Evolutionary conservation across 352 stramenopile species (phyloP).

Genomic region (Phytopythium kandeliae): DNA sequence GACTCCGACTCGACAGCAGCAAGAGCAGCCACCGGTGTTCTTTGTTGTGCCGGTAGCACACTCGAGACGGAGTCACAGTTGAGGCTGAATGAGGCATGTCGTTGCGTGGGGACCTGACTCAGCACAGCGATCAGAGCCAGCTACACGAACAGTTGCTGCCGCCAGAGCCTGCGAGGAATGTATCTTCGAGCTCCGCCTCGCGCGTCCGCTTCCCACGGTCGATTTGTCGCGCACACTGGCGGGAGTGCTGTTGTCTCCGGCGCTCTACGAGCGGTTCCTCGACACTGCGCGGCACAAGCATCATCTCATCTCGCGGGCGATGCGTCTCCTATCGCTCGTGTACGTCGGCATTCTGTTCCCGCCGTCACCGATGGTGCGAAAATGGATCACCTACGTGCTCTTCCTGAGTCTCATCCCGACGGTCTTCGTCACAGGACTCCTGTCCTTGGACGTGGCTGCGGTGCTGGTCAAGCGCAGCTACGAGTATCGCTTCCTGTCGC

Average conservation of each 20-base stretch:
- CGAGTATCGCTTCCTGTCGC: conserved; percentile 4
- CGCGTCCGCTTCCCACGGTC: neutral
- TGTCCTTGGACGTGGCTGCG: neutral
- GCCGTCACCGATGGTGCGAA: neutral
- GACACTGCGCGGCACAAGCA: neutral
- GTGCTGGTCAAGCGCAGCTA: conserved; percentile 1
- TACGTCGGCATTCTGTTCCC: conserved; percentile 6
- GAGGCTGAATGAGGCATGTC: too few relatives aligned
- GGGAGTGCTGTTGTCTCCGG: neutral
- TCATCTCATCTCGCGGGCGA: neutral
- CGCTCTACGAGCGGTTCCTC: conserved; percentile 1
- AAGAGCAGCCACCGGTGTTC: neutral
- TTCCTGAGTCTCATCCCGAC: neutral
- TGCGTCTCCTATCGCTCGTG: neutral
- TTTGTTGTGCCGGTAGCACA: too few relatives aligned
- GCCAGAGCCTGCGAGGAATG: neutral
- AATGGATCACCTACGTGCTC: neutral
- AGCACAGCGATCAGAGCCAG: neutral
- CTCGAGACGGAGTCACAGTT: too few relatives aligned
- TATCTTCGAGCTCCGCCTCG: conserved; percentile 1
- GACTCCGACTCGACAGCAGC: too few relatives aligned
- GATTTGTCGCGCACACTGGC: neutral
- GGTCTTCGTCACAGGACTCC: conserved; percentile 2
- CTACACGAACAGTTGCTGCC: neutral
- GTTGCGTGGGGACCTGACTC: too few relatives aligned